Evolutionary conservation across 805 yeast genomes (phyloP).

Genomic region (Spathaspora boniae): DNA sequence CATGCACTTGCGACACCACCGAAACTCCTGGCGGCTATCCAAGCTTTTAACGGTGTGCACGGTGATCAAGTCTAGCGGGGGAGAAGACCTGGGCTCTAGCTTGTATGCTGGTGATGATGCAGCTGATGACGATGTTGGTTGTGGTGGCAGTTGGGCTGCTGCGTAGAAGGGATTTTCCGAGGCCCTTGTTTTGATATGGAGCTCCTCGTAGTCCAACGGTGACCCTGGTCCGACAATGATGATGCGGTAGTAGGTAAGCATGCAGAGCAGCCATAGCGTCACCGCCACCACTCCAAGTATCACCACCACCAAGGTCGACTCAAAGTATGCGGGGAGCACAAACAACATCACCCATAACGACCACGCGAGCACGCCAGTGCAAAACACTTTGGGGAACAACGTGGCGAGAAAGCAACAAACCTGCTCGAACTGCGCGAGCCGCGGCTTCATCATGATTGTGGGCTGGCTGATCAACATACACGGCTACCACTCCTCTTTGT

Average conservation of each 20-base stretch:
- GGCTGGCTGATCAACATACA: too few species aligned
- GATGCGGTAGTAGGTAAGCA: slow-evolving; percentile 53
- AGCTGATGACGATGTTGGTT: neutral
- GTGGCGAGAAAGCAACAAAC: slow-evolving; percentile 13
- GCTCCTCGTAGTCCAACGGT: slow-evolving; percentile 53
- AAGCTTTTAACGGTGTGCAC: slow-evolving; percentile 38
- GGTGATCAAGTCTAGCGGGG: slow-evolving; percentile 34
- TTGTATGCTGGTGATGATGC: slow-evolving; percentile 1
- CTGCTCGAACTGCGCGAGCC: slow-evolving; percentile 1
- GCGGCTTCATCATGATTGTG: too few species aligned
- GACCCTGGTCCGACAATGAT: slow-evolving; percentile 61
- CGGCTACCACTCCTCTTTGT: too few species aligned
- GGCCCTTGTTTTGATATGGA: slow-evolving; percentile 25
- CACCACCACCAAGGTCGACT: slow-evolving; percentile 10
- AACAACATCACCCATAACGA: slow-evolving; percentile 36
- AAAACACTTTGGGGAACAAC: slow-evolving; percentile 49
- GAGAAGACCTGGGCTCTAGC: slow-evolving; percentile 11
- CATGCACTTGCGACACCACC: slow-evolving; percentile 53
- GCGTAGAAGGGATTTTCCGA: slow-evolving; percentile 15
- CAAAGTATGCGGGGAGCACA: slow-evolving; percentile 16
- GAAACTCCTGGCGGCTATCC: slow-evolving; percentile 52
- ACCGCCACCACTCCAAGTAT: slow-evolving; percentile 21
- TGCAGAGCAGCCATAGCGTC: slow-evolving; percentile 29
- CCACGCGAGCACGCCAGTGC: slow-evolving; percentile 45
- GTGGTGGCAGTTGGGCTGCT: slow-evolving; percentile 1